A percentile compares a stretch with the other conserved stretches of the same genome.
Conservation (phyloP, 805 yeast species). For the Yarrowia keelungensis region DNA sequence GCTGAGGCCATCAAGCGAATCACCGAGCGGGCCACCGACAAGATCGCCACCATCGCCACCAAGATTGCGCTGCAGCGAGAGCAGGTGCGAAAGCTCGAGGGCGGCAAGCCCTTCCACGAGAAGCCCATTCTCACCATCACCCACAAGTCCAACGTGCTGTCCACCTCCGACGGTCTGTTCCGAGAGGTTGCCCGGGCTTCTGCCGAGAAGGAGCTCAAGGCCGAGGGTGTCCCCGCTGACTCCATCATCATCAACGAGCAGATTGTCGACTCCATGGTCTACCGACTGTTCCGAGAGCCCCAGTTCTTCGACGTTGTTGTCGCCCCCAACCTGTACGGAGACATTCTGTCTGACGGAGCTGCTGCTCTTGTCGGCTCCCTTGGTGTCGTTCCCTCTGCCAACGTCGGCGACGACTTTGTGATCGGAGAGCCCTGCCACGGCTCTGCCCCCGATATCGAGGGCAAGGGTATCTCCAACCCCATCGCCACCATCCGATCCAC, state of each 20-base stretch:
- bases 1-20: slow-evolving; percentile 99
- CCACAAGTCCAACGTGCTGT: slow-evolving; percentile 94
- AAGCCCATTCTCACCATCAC: slow-evolving; percentile 86
- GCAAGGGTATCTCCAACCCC: slow-evolving; percentile 88
- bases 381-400: slow-evolving; percentile 98
- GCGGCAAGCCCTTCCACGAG: slow-evolving; percentile 52
- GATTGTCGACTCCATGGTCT: slow-evolving; percentile 98
- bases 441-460: slow-evolving; percentile 98
- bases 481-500: slow-evolving; percentile 98
- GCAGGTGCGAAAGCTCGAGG: slow-evolving; percentile 65
- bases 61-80: slow-evolving; percentile 94
- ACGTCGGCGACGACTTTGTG: slow-evolving; percentile 94
- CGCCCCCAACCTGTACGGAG: slow-evolving; percentile 98
- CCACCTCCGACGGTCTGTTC: slow-evolving; percentile 93
- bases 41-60: slow-evolving; percentile 88
- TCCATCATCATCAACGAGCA: slow-evolving; percentile 73
- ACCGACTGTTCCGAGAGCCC: slow-evolving; percentile 98
- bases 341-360: slow-evolving; percentile 94
- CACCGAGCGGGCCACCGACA: slow-evolving; percentile 81
- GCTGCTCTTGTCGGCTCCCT: slow-evolving; percentile 95
- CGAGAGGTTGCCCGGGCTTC: slow-evolving; percentile 78
- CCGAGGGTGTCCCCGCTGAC: slow-evolving; percentile 9
- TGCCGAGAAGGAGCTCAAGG: slow-evolving; percentile 52
- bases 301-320: slow-evolving; percentile 96
- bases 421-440: slow-evolving; percentile 99